Percentiles rank a stretch among this genome's conserved stretches.
Conservation (phyloP, 1,139 yeast genomes). For the Nematodospora anomalae region DNA sequence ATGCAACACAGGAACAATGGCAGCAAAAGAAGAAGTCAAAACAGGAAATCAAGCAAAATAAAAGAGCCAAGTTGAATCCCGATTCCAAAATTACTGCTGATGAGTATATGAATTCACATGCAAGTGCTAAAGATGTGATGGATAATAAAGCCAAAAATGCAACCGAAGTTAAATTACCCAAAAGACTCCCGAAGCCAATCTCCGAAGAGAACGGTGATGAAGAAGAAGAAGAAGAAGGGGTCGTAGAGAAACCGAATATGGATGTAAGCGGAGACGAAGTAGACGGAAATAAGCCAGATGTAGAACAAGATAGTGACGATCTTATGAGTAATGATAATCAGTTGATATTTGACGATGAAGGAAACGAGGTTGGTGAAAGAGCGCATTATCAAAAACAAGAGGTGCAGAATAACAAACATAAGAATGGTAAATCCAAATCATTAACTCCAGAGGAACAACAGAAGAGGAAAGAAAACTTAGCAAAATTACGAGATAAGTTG, state of each 20-base stretch:
- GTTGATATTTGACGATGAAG: constrained; percentile 75
- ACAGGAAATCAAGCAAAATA: constrained; percentile 60
- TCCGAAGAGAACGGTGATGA: constrained; percentile 8
- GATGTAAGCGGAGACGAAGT: constrained; percentile 16
- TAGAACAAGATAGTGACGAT: constrained; percentile 12
- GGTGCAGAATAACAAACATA: constrained; percentile 12
- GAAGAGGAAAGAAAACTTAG: constrained; percentile 55
- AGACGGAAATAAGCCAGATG: constrained; percentile 18
- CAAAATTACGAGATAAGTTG: constrained; percentile 67
- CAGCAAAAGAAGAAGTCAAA: constrained; percentile 75
- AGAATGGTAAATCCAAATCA: constrained; percentile 16
- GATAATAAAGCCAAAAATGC: constrained; percentile 57
- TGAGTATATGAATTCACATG: constrained; percentile 34
- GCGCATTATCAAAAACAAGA: constrained; percentile 18
- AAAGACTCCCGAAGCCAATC: constrained; percentile 13
- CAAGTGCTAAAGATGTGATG: constrained; percentile 69
- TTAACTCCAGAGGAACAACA: constrained; percentile 48
- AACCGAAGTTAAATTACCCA: constrained; percentile 57
- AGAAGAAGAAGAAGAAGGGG: constrained; percentile 12
- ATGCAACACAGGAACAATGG: constrained; percentile 86
- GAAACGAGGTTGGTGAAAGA: constrained; percentile 51
- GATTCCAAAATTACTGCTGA: constrained; percentile 49
- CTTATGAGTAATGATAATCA: constrained; percentile 36
- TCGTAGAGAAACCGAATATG: constrained; percentile 12
- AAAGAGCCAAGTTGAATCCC: constrained; percentile 77